A percentile compares a stretch with the other conserved stretches of the same genome.
These are phyloP conservation scores for Pisolithus marmoratus DNA, from an alignment of 768 basidiomycete genomes.

Conservation along the genomic window DNA sequence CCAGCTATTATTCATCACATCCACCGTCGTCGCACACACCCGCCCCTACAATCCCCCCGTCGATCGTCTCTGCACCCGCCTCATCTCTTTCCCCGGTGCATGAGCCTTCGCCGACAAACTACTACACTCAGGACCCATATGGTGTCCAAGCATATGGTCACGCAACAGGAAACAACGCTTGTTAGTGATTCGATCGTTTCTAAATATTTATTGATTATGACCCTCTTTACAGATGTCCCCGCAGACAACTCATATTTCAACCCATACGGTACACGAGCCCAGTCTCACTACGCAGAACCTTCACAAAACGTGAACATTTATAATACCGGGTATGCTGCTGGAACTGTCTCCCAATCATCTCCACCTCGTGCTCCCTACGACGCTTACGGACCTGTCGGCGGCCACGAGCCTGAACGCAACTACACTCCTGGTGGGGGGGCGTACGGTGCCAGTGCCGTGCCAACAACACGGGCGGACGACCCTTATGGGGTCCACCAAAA, in stretches of 20 bases:
- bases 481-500: slow-evolving; percentile 20
- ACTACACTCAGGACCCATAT: slow-evolving; percentile 25
- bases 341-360: slow-evolving; percentile 10
- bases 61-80: slow-evolving; percentile 21
- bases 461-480: slow-evolving; percentile 33
- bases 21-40: slow-evolving; percentile 24
- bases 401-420: slow-evolving; percentile 37
- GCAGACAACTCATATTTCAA: slow-evolving; percentile 53
- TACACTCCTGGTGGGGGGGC: slow-evolving; percentile 55
- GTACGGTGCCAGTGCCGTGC: slow-evolving; percentile 45
- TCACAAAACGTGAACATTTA: slow-evolving; percentile 36
- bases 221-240: slow-evolving; percentile 39
- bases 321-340: slow-evolving; percentile 22
- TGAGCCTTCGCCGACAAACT: slow-evolving; percentile 14
- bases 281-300: slow-evolving; percentile 21
- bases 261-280: slow-evolving; percentile 36
- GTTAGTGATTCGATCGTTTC: slow-evolving; percentile 32
- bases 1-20: slow-evolving; percentile 34
- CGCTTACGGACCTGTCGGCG: slow-evolving; percentile 11
- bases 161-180: slow-evolving; percentile 44
- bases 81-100: slow-evolving; percentile 11
- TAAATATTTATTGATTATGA: not conserved
- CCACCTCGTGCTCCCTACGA: slow-evolving; percentile 11
- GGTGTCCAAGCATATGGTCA: slow-evolving; percentile 45
- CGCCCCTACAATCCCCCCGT: slow-evolving; percentile 9